Conservation (phyloP, 2,329 filamentous ascomycete genomes). For the Aureobasidium lini region DNA sequence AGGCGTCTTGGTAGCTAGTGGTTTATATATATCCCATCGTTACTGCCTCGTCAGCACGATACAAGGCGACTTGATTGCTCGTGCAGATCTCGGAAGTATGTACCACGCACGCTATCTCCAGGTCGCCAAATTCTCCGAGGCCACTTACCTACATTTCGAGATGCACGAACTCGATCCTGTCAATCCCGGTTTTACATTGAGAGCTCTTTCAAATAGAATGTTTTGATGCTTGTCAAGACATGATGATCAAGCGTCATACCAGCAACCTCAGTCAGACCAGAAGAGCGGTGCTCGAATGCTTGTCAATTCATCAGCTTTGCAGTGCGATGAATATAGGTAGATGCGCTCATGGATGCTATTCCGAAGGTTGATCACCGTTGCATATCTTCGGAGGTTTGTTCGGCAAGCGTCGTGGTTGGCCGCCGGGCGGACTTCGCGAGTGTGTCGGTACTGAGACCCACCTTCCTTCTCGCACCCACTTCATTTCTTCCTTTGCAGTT, state of each 20-base stretch:
- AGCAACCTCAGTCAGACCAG: too few relatives aligned
- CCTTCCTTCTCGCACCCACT: background rate
- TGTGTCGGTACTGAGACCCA: background rate
- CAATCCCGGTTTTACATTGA: too few relatives aligned
- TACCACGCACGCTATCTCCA: background rate
- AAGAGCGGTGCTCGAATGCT: too few relatives aligned
- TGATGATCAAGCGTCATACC: too few relatives aligned
- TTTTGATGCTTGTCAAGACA: too few relatives aligned
- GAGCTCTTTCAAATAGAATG: too few relatives aligned
- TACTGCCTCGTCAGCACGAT: background rate
- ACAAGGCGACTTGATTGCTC: background rate
- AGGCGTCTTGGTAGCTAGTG: background rate
- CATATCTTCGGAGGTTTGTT: conserved; percentile 1
- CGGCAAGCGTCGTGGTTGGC: background rate
- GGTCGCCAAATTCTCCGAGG: background rate
- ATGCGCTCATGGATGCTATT: too few relatives aligned
- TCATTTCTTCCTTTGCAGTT: background rate
- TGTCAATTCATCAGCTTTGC: too few relatives aligned
- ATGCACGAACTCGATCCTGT: background rate
- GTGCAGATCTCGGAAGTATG: background rate
- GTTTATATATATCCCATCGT: background rate
- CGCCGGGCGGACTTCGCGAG: conserved; percentile 8
- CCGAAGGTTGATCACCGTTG: background rate
- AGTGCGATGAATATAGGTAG: too few relatives aligned
- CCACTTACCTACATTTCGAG: background rate